Evolutionary conservation across 2,329 filamentous ascomycete species (phyloP).

Genomic region (Cladosporium sp.): DNA sequence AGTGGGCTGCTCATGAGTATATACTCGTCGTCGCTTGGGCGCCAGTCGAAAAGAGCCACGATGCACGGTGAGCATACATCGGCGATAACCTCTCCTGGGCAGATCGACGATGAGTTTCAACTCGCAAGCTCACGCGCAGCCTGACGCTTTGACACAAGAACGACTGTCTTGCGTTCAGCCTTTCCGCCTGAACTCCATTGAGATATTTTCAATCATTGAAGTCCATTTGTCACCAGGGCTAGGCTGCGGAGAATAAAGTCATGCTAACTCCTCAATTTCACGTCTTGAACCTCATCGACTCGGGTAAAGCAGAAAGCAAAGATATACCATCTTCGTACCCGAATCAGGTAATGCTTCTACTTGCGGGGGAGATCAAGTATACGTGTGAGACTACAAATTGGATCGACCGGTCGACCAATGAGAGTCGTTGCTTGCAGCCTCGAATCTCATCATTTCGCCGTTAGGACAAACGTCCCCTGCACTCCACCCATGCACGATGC

Average conservation of each 20-base stretch:
- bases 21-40: too few species aligned
- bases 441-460: not conserved
- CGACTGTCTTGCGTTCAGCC: too few species aligned
- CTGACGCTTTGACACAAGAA: slow-evolving; percentile 1
- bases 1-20: too few species aligned
- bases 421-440: not conserved
- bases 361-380: not conserved
- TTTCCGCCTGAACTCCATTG: too few species aligned
- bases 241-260: too few species aligned
- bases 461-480: not conserved
- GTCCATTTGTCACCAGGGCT: too few species aligned
- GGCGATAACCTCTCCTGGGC: not conserved
- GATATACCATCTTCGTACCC: not conserved
- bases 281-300: too few species aligned
- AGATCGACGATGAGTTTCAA: slow-evolving; percentile 1
- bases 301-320: not conserved
- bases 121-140: too few species aligned
- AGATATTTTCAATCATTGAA: too few species aligned
- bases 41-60: too few species aligned
- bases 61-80: not conserved
- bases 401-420: slow-evolving; percentile 8
- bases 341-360: not conserved
- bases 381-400: not conserved
- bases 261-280: too few species aligned
- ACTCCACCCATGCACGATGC: too few species aligned